A percentile compares a stretch with the other conserved stretches of the same genome.
These are phyloP conservation scores for Ambrosia trifida DNA, from an alignment of 129 eudicot genomes.

Conservation along the genomic window DNA sequence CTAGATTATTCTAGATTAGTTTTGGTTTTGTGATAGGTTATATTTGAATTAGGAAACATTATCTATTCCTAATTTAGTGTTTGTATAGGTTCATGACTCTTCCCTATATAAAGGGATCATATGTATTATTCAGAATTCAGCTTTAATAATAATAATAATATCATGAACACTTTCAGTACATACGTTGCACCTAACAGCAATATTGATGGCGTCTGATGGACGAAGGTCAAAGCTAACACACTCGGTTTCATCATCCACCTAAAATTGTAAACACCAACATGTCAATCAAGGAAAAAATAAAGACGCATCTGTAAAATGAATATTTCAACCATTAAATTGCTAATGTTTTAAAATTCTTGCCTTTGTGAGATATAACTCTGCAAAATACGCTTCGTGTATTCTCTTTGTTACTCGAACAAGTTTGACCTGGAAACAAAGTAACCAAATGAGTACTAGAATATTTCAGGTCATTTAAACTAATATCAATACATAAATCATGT, in stretches of 20 bases:
- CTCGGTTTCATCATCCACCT: constrained; percentile 76
- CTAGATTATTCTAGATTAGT: too few species aligned
- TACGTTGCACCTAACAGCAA: constrained; percentile 97
- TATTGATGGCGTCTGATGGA: constrained; percentile 93
- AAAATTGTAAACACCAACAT: constrained; percentile 29
- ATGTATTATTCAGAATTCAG: too few species aligned
- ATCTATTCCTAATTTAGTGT: too few species aligned
- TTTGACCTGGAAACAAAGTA: constrained; percentile 56
- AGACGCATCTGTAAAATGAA: background rate
- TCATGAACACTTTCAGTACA: too few species aligned
- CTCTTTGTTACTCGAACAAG: constrained; percentile 92
- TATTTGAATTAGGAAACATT: too few species aligned
- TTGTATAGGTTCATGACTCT: too few species aligned
- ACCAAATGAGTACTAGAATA: constrained; percentile 9
- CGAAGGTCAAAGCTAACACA: constrained; percentile 71
- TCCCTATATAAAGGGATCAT: too few species aligned
- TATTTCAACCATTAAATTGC: background rate
- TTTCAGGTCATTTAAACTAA: background rate
- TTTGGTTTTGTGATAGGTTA: too few species aligned
- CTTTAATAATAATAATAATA: too few species aligned
- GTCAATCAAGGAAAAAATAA: constrained; percentile 1
- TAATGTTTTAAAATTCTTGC: constrained; percentile 31
- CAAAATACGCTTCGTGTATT: constrained; percentile 83
- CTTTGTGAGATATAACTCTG: constrained; percentile 78
- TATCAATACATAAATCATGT: too few species aligned